phyloP scores from a whole-genome alignment of 2,329 filamentous ascomycete genomes.

The Fusarium virguliforme region DNA sequence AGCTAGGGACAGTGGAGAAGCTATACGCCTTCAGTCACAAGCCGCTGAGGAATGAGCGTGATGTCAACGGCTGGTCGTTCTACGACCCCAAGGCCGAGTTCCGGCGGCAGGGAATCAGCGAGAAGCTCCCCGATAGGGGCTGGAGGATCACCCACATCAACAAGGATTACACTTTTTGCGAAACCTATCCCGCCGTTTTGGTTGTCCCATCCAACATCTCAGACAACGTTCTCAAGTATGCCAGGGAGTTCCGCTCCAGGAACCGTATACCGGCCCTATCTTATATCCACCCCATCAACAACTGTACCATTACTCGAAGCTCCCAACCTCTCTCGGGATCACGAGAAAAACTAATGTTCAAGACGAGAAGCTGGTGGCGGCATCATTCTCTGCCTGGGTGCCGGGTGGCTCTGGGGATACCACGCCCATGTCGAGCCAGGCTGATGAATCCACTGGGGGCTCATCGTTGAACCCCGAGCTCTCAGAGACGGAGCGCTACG shows the following conservation, averaged over 20 bases:
- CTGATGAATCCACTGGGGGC: slow-evolving; percentile 61
- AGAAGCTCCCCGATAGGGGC: slow-evolving; percentile 81
- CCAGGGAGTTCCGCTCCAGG: slow-evolving; percentile 88
- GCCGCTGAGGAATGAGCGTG: slow-evolving; percentile 80
- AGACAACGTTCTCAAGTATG: slow-evolving; percentile 97
- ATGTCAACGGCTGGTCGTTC: slow-evolving; percentile 84
- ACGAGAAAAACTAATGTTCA: slow-evolving; percentile 92
- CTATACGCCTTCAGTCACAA: slow-evolving; percentile 92
- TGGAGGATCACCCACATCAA: slow-evolving; percentile 96
- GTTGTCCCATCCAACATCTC: slow-evolving; percentile 91
- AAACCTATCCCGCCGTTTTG: slow-evolving; percentile 90
- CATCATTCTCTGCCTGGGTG: slow-evolving; percentile 79
- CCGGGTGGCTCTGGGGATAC: slow-evolving; percentile 55
- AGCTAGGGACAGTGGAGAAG: slow-evolving; percentile 85
- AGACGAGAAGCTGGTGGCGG: slow-evolving; percentile 92
- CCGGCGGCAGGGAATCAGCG: slow-evolving; percentile 87
- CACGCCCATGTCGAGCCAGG: slow-evolving; percentile 64
- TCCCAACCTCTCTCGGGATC: slow-evolving; percentile 93
- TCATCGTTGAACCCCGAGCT: slow-evolving; percentile 64
- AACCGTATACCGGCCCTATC: slow-evolving; percentile 90
- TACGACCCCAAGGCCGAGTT: slow-evolving; percentile 92
- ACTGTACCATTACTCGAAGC: slow-evolving; percentile 95
- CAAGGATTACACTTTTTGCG: slow-evolving; percentile 89
- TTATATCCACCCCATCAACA: slow-evolving; percentile 97
- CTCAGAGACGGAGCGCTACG: slow-evolving; percentile 75